Conservation (phyloP, 1,139 yeast species). For the Trichomonascaceae sp. region DNA sequence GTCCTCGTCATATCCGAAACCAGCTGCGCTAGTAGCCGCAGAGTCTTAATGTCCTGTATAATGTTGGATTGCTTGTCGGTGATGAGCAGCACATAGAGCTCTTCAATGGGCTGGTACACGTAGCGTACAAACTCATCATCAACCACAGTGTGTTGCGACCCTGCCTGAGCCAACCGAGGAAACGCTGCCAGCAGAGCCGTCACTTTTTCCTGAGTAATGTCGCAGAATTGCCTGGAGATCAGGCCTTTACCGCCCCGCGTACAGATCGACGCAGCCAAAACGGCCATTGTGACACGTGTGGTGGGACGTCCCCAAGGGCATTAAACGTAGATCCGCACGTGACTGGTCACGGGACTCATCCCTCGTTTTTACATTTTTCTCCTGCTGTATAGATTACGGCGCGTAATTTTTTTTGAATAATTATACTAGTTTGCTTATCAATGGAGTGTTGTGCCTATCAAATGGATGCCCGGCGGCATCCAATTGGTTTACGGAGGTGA, state of each 20-base stretch:
- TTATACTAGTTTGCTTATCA: too few species aligned
- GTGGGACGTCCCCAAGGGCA: too few species aligned
- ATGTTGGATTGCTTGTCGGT: slow-evolving; percentile 89
- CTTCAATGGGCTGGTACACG: slow-evolving; percentile 93
- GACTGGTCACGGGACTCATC: too few species aligned
- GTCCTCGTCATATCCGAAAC: slow-evolving; percentile 59
- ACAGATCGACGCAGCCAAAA: slow-evolving; percentile 90
- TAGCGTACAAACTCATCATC: slow-evolving; percentile 90
- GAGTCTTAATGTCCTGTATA: slow-evolving; percentile 85
- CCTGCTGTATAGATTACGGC: too few species aligned
- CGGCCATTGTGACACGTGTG: too few species aligned
- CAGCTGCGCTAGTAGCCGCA: slow-evolving; percentile 73
- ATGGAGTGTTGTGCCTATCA: too few species aligned
- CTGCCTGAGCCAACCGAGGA: slow-evolving; percentile 61
- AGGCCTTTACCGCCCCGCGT: slow-evolving; percentile 92
- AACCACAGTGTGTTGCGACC: slow-evolving; percentile 84
- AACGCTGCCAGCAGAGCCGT: slow-evolving; percentile 77
- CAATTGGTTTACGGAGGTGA: too few species aligned
- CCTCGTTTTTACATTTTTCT: too few species aligned
- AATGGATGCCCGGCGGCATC: too few species aligned
- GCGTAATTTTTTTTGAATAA: too few species aligned
- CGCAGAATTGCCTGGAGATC: slow-evolving; percentile 85
- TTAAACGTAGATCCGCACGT: too few species aligned
- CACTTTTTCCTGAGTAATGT: slow-evolving; percentile 72
- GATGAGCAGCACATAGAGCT: slow-evolving; percentile 77